Base-by-base conservation (phyloP, 106 monocot species). In the Apostasia shenzhenica region DNA sequence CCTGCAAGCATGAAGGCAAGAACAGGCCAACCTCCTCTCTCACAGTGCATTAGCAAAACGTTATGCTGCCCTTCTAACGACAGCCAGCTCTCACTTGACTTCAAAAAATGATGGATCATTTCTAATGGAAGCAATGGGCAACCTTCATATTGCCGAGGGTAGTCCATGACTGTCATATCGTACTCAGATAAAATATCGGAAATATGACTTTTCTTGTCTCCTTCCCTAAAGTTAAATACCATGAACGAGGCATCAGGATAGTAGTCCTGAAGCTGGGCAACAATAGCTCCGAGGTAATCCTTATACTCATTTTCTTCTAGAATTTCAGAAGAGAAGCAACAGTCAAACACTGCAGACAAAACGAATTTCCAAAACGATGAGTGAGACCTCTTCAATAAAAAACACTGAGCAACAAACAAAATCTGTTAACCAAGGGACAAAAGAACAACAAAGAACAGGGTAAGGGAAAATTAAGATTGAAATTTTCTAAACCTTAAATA, bases 1-100 rank as follows among this genome's bases (percentile, higher is more conserved):
- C 84, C 97, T 4, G 97, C 89, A 52, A 97, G 81, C 92, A 92
- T 92, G 53, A 92, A 97, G 26, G 97, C 86, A 67, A 97, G 84
- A 63, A 97, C 81, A 9, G 97, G 97, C 92, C 97, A 97, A 4
- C 97, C 86, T 57, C 89, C 92, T 73, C 83, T 84, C 48, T 97
- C 97, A 38, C 92, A 97, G 61, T 97, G 97, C 85, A 97, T 89
- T 58, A 97, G 65, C 67, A 97, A 53, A 55, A 92, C 81, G 74
- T 97, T 97, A 37, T 87, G 86, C 14, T 92, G 84, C 8, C 92
- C 92, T 69, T 91, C 97, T 59, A 87, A 6, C 14, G 97, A 87
- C 10, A 97, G 71, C 97, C 89, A 97, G 65, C 82, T 97, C 77
- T 92, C 92, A 59, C 92, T 86, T 4, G 97, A 92, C 68, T 73